Evolutionary conservation across 805 yeast genomes (phyloP), one percentile per base, ranked within the genome.

Genomic region (Ogataea nakhonphanomensis): DNA sequence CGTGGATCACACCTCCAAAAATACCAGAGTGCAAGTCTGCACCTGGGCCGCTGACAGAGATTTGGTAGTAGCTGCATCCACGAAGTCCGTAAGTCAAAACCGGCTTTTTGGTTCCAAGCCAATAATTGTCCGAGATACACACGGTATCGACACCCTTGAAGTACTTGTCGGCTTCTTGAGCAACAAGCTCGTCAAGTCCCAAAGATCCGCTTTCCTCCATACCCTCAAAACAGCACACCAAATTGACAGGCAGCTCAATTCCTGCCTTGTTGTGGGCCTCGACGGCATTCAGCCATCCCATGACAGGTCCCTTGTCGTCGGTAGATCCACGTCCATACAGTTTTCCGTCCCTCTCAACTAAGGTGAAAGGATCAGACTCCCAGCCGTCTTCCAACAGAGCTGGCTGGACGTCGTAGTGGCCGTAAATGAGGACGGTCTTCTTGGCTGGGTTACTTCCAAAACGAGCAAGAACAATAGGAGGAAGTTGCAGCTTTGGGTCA

Each of bases 361-460:
- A 68, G 41, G 67, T 70, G 66, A 93, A 93, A 8, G 99, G 99
- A 48, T 90, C 96, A 30, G 93, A 77, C 55, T 73, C 70, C 99
- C 99, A 93, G 28, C 99, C 99, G 61, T 93, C 99, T 54, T 84
- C 95, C 43, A 69, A 51, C 23, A 75, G 67, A 12, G 99, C 99
- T 8, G 99, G 99, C 70, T 93, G 99, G 48, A 93, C 99, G 57
- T 93, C 99, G 66, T 91, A 91, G 64, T 93, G 99, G 35, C 98
- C 99, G 61, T 93, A 93, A 29, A 93, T 81, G 49, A 95, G 74
- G 31, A 93, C 84, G 23, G 89, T 93, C 67, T 88, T 90, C 75
- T 90, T 90, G 24, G 63, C 49, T 28, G 95, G 82, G 59, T 89
- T 95, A 21, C 61, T 59, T 41, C 99, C 99, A 54, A 75, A 81